Percentiles rank a stretch among this genome's conserved stretches.
Evolutionary conservation across 2,329 filamentous ascomycete species (phyloP).

Genomic region (Hypoxylon sp.): DNA sequence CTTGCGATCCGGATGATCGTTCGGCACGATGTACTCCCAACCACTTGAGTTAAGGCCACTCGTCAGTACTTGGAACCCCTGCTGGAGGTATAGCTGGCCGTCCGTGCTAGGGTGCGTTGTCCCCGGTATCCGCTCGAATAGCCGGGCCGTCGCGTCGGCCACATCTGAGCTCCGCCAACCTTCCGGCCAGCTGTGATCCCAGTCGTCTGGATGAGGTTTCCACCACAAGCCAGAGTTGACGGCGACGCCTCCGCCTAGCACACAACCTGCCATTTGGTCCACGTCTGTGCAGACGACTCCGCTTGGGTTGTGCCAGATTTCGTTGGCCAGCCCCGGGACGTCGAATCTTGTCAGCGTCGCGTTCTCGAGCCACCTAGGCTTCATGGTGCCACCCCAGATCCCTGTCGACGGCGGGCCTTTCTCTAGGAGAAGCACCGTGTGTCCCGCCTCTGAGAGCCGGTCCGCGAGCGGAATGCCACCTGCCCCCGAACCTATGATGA

Average conservation of each 20-base stretch:
- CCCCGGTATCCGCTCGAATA: constrained; percentile 74
- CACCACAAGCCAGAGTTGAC: constrained; percentile 75
- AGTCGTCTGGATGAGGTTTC: constrained; percentile 70
- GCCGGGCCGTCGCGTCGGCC: constrained; percentile 63
- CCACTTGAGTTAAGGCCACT: constrained; percentile 66
- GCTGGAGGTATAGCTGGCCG: constrained; percentile 69
- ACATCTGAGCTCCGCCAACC: constrained; percentile 75
- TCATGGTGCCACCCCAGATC: constrained; percentile 67
- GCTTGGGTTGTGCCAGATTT: constrained; percentile 69
- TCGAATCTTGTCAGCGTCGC: constrained; percentile 73
- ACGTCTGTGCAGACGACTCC: constrained; percentile 72
- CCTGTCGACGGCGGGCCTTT: constrained; percentile 67
- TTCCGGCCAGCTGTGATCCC: constrained; percentile 73
- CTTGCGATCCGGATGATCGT: constrained; percentile 67
- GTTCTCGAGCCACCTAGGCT: constrained; percentile 66
- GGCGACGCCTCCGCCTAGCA: constrained; percentile 70
- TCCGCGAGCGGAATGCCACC: constrained; percentile 66
- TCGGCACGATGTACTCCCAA: constrained; percentile 69
- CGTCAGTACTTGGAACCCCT: constrained; percentile 70
- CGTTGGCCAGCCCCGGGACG: constrained; percentile 72
- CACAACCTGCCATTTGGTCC: constrained; percentile 74
- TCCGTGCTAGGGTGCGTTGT: constrained; percentile 72
- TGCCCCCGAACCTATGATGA: constrained; percentile 65
- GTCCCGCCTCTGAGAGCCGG: constrained; percentile 67
- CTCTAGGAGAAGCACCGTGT: constrained; percentile 69